These are phyloP conservation scores for Fennellomyces sp. DNA, from an alignment of 371 early-diverging fungal genomes.

Conservation along the genomic window DNA sequence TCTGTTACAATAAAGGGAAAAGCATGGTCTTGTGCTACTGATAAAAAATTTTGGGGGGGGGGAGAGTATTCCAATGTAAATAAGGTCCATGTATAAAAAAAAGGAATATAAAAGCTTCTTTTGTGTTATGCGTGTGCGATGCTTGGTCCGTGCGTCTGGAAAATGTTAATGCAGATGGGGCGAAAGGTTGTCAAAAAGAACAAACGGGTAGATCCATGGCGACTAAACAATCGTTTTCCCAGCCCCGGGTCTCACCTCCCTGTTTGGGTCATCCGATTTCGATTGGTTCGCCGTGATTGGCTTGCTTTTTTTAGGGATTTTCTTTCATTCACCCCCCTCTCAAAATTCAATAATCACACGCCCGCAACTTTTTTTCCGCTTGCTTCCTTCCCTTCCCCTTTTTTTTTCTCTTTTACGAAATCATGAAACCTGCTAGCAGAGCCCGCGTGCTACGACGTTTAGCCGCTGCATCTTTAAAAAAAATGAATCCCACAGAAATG, in stretches of 20 bases:
- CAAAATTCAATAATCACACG: slow-evolving; percentile 1
- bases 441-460: slow-evolving; percentile 5
- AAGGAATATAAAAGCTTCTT: not conserved
- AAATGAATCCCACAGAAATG: slow-evolving; percentile 7
- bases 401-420: not conserved
- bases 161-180: not conserved
- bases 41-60: too few species aligned
- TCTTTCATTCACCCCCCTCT: too few species aligned
- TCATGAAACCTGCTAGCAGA: slow-evolving; percentile 3
- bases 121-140: not conserved
- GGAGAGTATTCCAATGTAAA: too few species aligned
- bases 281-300: not conserved
- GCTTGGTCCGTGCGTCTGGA: not conserved
- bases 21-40: too few species aligned
- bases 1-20: too few species aligned
- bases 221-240: not conserved
- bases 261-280: not conserved
- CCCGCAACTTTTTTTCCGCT: not conserved
- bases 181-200: slow-evolving; percentile 1
- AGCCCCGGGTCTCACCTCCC: not conserved
- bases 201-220: not conserved
- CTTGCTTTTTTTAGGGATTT: slow-evolving; percentile 1
- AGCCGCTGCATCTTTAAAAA: slow-evolving; percentile 3
- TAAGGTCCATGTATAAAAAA: not conserved
- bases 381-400: not conserved